phyloP scores from a whole-genome alignment of 192 early-diverging fungal genomes.

The Rhizophlyctis rosea region DNA sequence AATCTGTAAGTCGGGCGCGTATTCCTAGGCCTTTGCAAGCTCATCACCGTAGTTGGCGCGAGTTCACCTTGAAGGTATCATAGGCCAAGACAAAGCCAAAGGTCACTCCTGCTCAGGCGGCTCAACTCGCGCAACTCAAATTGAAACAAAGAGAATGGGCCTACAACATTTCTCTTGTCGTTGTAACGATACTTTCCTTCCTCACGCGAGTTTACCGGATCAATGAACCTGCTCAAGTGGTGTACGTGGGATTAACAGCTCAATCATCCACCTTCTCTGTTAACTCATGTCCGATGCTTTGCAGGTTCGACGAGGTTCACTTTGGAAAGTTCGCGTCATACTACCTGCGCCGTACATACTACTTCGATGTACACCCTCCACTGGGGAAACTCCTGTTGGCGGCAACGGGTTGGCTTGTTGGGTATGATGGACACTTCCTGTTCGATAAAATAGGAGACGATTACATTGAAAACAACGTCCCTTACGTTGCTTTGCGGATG shows the following conservation, averaged over 20 bases:
- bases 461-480: conserved; percentile 85
- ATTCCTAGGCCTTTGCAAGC: no score
- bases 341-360: conserved; percentile 85
- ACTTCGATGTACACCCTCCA: conserved; percentile 97
- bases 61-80: no score
- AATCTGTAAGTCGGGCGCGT: no score
- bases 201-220: conserved; percentile 39
- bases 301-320: conserved; percentile 96
- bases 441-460: no score
- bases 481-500: conserved; percentile 75
- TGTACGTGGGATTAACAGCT: no score
- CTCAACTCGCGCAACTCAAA: no score
- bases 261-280: no score
- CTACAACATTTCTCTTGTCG: conserved; percentile 23
- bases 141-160: no score
- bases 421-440: conserved; percentile 93
- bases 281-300: no score
- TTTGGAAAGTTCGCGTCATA: conserved; percentile 98
- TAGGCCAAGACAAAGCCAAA: no score
- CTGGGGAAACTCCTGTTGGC: conserved; percentile 91
- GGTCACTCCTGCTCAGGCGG: no score
- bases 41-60: no score
- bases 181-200: conserved; percentile 31
- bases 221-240: conserved; percentile 40
- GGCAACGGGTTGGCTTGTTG: conserved; percentile 73